Base-by-base conservation (phyloP, 164 flowering plant genomes). In the Buxus sempervirens region DNA sequence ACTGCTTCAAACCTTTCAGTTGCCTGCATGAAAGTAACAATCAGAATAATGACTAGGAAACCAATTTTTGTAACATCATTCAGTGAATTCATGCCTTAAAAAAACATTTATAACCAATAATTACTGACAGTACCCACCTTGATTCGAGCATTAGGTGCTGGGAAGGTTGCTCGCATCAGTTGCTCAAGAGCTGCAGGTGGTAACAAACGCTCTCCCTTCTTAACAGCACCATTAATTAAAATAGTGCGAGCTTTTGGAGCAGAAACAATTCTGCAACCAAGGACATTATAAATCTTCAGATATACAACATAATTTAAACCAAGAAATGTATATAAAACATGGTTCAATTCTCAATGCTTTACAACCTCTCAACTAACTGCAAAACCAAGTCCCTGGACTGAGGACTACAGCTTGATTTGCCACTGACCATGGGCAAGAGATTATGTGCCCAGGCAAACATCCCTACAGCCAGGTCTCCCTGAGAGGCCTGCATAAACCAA, bases 1-100 rank as follows among this genome's bases (percentile, higher is more conserved):
- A 83, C 66, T 27, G 88, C 93, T 72, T 90, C 93, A 77, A 94
- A 90, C 78, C 98, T 87, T 69, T 94, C 98, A 62, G 97, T 91
- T 42, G 96, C 97, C 98, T 94, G 74, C 56, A 73, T 55, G 75
- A 61, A 54, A 58, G 18, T 14, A 6, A 19, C 12, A 68, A 10
- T 53, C 9, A 59, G 32, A 64, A 61, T 16, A 56, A 12, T 38
- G 60, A 20, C 32, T 9, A 68, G 23, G 15, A 3, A 42, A 7
- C 67, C 16, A 49, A 49, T 19, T 62, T 58, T 53, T 25, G 53
- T 22, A 21, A 27, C 63, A n/a, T 10, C 25, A 28, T 36, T 15
- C 60, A 53, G 28, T 25, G 27, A 42, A 63, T 60, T 36, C 48
- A 28, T 16, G 9, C 32, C 20, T 45, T 21, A 57, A 61, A 57